Conservation (phyloP, 2,329 filamentous ascomycete genomes). For the Thelonectria blattea region DNA sequence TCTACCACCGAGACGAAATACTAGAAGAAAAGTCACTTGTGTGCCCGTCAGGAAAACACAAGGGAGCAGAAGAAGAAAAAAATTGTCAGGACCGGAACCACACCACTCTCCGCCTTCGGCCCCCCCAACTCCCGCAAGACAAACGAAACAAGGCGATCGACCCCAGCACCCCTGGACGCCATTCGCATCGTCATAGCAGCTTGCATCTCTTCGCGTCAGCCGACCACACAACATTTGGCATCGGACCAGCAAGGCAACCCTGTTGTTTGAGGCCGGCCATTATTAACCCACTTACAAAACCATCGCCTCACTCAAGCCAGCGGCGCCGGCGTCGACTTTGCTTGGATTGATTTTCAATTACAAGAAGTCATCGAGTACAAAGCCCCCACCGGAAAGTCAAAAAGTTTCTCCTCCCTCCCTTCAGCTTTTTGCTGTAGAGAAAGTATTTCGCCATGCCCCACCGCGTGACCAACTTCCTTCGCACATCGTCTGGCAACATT, state of each 20-base stretch:
- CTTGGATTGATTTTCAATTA: slow-evolving; percentile 9
- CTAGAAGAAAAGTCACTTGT: neutral
- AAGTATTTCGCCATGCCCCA: slow-evolving; percentile 56
- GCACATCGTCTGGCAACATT: slow-evolving; percentile 61
- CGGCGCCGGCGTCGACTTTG: slow-evolving; percentile 21
- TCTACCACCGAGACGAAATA: slow-evolving; percentile 18
- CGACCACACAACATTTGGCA: slow-evolving; percentile 6
- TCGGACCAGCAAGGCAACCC: slow-evolving; percentile 1
- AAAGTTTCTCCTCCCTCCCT: neutral
- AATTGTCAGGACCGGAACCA: slow-evolving; percentile 16
- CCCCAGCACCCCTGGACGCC: slow-evolving; percentile 21
- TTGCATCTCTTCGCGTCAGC: slow-evolving; percentile 15
- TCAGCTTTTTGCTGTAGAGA: neutral
- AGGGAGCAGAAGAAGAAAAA: slow-evolving; percentile 18
- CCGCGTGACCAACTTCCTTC: slow-evolving; percentile 63
- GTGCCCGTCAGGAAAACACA: neutral
- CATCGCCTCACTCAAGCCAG: slow-evolving; percentile 10
- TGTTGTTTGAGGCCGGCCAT: slow-evolving; percentile 1
- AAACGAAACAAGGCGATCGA: slow-evolving; percentile 23
- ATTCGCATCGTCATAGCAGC: slow-evolving; percentile 18
- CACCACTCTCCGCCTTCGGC: slow-evolving; percentile 20
- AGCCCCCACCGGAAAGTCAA: slow-evolving; percentile 2
- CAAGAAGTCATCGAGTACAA: slow-evolving; percentile 5
- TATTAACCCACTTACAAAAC: neutral
- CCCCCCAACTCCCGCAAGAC: slow-evolving; percentile 21